A percentile compares a stretch with the other conserved stretches of the same genome.
These are phyloP conservation scores for Diaporthe sp. DNA, from an alignment of 2,329 filamentous ascomycete species.

Conservation along the genomic window DNA sequence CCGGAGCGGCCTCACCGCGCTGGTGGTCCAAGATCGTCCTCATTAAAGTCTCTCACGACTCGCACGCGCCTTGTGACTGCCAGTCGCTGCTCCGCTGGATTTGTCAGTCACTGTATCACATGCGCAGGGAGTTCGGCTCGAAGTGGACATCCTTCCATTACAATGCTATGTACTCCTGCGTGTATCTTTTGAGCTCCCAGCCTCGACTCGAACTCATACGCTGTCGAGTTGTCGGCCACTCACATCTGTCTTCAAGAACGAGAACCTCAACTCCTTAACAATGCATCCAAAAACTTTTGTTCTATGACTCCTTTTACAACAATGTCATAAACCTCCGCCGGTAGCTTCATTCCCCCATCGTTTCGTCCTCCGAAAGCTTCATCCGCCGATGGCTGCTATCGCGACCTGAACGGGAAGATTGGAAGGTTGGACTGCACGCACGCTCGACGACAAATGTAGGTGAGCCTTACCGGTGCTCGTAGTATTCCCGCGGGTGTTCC, in stretches of 20 bases:
- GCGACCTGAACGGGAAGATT: neutral
- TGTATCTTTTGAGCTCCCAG: neutral
- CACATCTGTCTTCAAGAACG: slow-evolving; percentile 12
- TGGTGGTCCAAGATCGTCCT: slow-evolving; percentile 4
- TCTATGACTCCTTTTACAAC: neutral
- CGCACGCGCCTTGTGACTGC: slow-evolving; percentile 12
- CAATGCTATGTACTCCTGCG: slow-evolving; percentile 26
- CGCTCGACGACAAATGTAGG: neutral
- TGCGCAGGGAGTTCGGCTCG: neutral
- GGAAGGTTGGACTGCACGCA: neutral
- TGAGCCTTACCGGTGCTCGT: slow-evolving; percentile 16
- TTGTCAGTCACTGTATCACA: neutral
- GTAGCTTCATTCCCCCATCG: no score
- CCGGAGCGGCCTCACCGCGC: neutral
- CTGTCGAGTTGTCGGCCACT: neutral
- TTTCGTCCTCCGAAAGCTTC: neutral
- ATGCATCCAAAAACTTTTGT: slow-evolving; percentile 26
- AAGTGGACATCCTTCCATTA: slow-evolving; percentile 25
- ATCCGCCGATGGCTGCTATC: neutral
- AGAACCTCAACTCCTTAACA: slow-evolving; percentile 21
- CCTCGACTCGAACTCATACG: neutral
- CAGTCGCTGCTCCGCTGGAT: neutral
- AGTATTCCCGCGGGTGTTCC: slow-evolving; percentile 29
- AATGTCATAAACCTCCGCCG: neutral
- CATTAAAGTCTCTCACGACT: slow-evolving; percentile 5